Base-by-base conservation (phyloP, 2,329 filamentous ascomycete genomes). In the Colletotrichum coccodes region DNA sequence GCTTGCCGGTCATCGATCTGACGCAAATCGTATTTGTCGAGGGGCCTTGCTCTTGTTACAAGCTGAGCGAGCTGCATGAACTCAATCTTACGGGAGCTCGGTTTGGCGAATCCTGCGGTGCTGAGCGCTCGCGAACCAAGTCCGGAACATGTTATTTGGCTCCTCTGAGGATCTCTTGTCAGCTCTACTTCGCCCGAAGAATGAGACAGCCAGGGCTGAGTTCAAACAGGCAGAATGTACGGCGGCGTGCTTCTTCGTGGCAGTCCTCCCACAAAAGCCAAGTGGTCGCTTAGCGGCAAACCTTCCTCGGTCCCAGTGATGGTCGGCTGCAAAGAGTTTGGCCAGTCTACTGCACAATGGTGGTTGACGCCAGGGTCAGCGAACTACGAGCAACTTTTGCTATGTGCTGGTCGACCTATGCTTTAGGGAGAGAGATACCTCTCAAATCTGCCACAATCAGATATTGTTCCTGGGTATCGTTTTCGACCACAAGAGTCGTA, bases 1-100 rank as follows among this genome's bases (percentile, higher is more conserved):
- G 12, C 42, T 36, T 18, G 6, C 38, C 4, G 26, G 21, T 47
- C 38, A 44, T 11, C 16, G 36, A 47, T 28, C 9, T 40, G 54
- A 26, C 44, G 60, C 52, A 21, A 56, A 47, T 21, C 38, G 30
- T 64, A 32, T 64, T 53, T 23, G 42, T 23, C 23, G 12, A 38
- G 26, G 26, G 32, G 46, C 46, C 46, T 40, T 44, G 40, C 40
- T 59, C 11, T 53, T 18, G 38, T 32, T 53, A 34, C 38, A 58
- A 46, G 46, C 40, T 40, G 53, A 32, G 38, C 46, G 46, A 46
- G 30, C 23, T 46, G 60, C 65, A 53, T 53, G 53, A 59, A 53
- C 60, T 47, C 60, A 53, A 59, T 64, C 47, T 64, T 53, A 26
- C 26, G 26, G 47, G 23, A 47, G 53, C 23, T 40, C 30, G 28